phyloP scores from a whole-genome alignment of 441 rosid genomes.

The Oxalis stricta region DNA sequence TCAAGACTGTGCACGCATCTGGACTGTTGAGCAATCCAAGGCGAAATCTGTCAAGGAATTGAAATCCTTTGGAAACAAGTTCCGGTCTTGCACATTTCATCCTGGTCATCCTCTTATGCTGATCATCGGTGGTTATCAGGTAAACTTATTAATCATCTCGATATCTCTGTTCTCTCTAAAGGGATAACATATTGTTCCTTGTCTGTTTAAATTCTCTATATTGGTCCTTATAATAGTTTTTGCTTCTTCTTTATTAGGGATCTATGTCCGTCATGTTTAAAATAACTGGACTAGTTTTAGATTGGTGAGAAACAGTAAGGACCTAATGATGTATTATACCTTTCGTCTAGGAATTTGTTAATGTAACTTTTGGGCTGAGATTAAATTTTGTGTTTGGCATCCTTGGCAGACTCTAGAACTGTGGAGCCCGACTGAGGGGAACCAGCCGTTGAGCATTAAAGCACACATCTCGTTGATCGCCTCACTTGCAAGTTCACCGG shows the following conservation, averaged over 20 bases:
- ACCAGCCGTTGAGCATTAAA: constrained; percentile 13
- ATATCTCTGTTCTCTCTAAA: no score
- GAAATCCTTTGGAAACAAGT: constrained; percentile 24
- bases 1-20: constrained; percentile 24
- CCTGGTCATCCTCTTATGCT: constrained; percentile 20
- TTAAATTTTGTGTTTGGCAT: constrained; percentile 1
- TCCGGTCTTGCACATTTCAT: constrained; percentile 28
- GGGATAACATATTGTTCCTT: no score
- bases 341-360: background rate
- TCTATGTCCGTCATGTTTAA: no score
- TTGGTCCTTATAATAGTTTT: no score
- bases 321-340: background rate
- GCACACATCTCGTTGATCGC: constrained; percentile 24
- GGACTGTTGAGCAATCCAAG: constrained; percentile 21
- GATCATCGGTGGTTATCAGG: constrained; percentile 30
- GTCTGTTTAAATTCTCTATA: no score
- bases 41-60: constrained; percentile 21
- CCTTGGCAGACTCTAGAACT: constrained; percentile 24
- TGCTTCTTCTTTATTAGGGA: no score
- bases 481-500: constrained; percentile 17
- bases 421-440: constrained; percentile 29
- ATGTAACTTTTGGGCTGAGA: background rate
- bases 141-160: constrained; percentile 2
- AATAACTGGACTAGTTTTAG: no score
- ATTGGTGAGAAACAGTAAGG: no score